Base-by-base conservation (phyloP, 139 green algal species). In the Asterochloris sp. region DNA sequence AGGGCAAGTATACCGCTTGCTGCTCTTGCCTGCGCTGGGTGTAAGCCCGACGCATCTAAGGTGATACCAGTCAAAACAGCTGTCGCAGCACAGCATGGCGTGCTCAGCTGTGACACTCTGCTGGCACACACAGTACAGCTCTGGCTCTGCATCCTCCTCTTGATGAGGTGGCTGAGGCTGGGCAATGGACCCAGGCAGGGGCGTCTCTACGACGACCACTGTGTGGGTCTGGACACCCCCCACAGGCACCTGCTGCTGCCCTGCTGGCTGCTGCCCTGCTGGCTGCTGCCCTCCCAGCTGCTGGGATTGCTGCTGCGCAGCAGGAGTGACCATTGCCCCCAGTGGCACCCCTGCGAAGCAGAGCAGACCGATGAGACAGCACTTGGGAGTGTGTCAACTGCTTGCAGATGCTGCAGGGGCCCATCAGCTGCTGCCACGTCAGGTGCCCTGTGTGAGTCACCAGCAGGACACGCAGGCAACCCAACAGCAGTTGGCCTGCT, bases 1-100 rank as follows among this genome's bases (percentile, higher is more conserved):
- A 15, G 92, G 92, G 84, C 92, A 96, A 16, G 76, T 67, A 85
- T 90, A 96, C 71, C 76, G 84, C 68, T 84, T 81, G 62, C 86
- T 67, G 23, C 47, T 82, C 15, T 71, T 67, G 21, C 83, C 86
- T 66, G 73, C 83, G 10, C 24, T 79, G 69, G 75, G 71, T 13
- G 71, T 89, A 13, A 96, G 11, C 27, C 89, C 88, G 24, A 90
- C 78, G 82, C 92, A 96, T n/a, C 83, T 84, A 10, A 90, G 69
- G 79, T 97, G 93, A 86, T 89, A 97, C 89, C 91, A 94, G 62
- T 94, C 93, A 0, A 84, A 76, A 82, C 93, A 97, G 15, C 28
- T 24, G 76, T 94, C 90, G 82, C 93, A 97, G 27, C 76, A 69
- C 21, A 95, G 71, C 87, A 96, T 92, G 73, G 80, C 82, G 6